phyloP scores from a whole-genome alignment of 371 early-diverging fungal genomes.

The Mortierella sp. region DNA sequence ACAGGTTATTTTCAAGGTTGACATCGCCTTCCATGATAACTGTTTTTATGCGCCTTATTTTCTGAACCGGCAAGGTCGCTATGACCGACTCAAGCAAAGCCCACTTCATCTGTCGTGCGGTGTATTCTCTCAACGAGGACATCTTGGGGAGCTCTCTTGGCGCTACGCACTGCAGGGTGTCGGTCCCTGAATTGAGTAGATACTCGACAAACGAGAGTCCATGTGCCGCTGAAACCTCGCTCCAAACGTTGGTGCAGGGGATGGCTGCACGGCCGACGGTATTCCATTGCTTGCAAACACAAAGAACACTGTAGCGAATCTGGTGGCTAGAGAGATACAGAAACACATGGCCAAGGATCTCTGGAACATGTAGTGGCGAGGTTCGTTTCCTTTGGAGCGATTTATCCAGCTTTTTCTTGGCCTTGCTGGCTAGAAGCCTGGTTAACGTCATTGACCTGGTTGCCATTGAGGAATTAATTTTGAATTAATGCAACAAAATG shows the following conservation, averaged over 20 bases:
- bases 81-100: not conserved
- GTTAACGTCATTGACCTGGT: not conserved
- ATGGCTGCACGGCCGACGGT: not conserved
- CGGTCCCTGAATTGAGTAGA: constrained; percentile 6
- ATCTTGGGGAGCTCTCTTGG: not conserved
- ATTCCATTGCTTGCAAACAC: constrained; percentile 5
- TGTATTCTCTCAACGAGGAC: not conserved
- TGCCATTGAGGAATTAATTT: not conserved
- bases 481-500: too few relatives aligned
- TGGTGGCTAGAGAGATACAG: not conserved
- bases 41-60: not conserved
- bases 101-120: not conserved
- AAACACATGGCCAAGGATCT: not conserved
- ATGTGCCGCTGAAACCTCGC: not conserved
- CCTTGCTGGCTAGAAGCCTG: not conserved
- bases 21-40: constrained; percentile 2
- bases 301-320: not conserved
- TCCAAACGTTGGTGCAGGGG: not conserved
- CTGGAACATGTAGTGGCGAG: not conserved
- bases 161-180: not conserved
- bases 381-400: not conserved
- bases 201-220: not conserved
- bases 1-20: not conserved
- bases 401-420: not conserved
- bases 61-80: not conserved